These are phyloP conservation scores for Dictyostelium purpureum DNA, from an alignment of 78 protist species.

Conservation along the genomic window DNA sequence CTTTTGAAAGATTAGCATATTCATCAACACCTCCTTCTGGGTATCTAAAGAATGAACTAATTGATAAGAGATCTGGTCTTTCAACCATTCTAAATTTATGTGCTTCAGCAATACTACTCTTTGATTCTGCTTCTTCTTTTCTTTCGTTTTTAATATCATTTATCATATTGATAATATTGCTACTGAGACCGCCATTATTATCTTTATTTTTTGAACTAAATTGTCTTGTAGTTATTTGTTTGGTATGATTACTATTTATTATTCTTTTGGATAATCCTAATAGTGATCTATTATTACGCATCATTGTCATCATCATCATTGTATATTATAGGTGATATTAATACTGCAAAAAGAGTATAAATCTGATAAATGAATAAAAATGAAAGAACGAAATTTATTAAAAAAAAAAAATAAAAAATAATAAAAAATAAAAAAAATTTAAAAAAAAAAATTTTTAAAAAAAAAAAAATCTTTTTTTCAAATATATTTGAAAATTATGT, in stretches of 20 bases:
- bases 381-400: too few relatives aligned
- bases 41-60: slow-evolving; percentile 43
- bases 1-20: slow-evolving; percentile 36
- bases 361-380: too few relatives aligned
- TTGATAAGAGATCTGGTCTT: slow-evolving; percentile 21
- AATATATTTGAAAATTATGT: neutral
- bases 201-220: neutral
- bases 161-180: neutral
- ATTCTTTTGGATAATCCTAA: neutral
- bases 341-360: too few relatives aligned
- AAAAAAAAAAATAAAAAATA: neutral
- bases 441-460: neutral
- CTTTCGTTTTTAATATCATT: neutral
- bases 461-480: neutral
- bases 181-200: neutral
- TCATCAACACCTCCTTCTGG: slow-evolving; percentile 64
- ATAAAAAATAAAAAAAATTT: neutral
- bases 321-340: too few relatives aligned
- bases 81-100: slow-evolving; percentile 13
- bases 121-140: neutral
- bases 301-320: neutral
- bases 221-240: neutral
- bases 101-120: neutral
- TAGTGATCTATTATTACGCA: neutral
- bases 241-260: neutral